Conservation (phyloP, 148 eudicot genomes). For the Rhododendron ovatum region DNA sequence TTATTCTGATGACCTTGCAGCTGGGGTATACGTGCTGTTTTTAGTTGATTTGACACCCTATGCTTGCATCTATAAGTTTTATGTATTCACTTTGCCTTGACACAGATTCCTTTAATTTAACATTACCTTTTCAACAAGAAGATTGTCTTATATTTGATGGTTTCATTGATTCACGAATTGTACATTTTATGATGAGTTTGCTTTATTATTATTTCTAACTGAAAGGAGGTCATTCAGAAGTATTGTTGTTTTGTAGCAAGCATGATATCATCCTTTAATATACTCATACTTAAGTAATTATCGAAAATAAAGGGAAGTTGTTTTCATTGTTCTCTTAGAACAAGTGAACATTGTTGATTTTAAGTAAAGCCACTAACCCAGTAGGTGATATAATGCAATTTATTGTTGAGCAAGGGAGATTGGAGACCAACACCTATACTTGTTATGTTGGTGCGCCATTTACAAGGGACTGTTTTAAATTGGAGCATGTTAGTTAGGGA, state of each 20-base stretch:
- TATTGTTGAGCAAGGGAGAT: background rate
- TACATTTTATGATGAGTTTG: background rate
- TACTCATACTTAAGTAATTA: background rate
- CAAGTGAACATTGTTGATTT: background rate
- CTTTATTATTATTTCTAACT: background rate
- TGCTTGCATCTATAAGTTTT: background rate
- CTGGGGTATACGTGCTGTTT: background rate
- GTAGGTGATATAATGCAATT: background rate
- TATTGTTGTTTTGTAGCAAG: background rate
- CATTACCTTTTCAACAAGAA: background rate
- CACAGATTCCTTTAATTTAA: background rate
- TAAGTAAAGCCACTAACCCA: background rate
- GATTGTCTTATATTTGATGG: background rate
- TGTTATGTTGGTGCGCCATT: background rate
- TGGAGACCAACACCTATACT: background rate
- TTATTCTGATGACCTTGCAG: slow-evolving; percentile 1
- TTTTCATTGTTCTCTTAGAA: background rate
- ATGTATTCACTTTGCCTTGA: background rate
- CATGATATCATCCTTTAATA: background rate
- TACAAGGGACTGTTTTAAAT: background rate
- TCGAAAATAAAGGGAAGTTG: background rate
- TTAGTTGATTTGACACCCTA: background rate
- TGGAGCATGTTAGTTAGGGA: background rate
- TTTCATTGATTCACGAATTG: background rate
- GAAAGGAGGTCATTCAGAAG: background rate